Conservation (phyloP, 1,284 basidiomycete genomes). For the Coniferiporia weirii region DNA sequence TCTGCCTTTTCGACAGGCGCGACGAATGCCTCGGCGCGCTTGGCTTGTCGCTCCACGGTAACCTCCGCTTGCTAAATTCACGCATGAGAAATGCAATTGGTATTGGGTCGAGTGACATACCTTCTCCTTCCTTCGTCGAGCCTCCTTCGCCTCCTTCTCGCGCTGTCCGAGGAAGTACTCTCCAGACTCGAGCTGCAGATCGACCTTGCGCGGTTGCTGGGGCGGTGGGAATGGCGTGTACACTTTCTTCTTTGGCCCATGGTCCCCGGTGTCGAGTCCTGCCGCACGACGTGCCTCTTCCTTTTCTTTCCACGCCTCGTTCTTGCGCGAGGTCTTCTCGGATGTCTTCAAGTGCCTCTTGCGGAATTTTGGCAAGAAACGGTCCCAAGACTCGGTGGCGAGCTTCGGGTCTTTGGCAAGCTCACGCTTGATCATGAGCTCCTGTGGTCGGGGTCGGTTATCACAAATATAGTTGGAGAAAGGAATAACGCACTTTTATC, state of each 20-base stretch:
- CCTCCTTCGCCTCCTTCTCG: conserved; percentile 69
- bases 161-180: conserved; percentile 95
- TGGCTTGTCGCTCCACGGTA: conserved; percentile 61
- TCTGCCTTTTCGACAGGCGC: conserved; percentile 73
- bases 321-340: conserved; percentile 86
- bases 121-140: conserved; percentile 64
- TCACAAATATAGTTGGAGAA: conserved; percentile 8
- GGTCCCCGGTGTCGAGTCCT: conserved; percentile 42
- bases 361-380: conserved; percentile 96
- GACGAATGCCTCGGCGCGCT: conserved; percentile 80
- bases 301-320: conserved; percentile 56
- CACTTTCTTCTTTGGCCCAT: conserved; percentile 79
- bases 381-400: conserved; percentile 92
- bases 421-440: conserved; percentile 98
- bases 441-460: conserved; percentile 40
- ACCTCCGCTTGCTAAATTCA: conserved; percentile 66
- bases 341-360: conserved; percentile 89
- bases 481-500: conserved; percentile 69
- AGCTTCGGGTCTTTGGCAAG: conserved; percentile 98
- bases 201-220: conserved; percentile 86
- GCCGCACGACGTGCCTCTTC: conserved; percentile 57
- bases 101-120: conserved; percentile 30
- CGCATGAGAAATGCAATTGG: conserved; percentile 10
- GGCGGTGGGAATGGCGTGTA: conserved; percentile 99
- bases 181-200: conserved; percentile 86